A percentile compares a stretch with the other conserved stretches of the same genome.
These are phyloP conservation scores for Pachysandra terminalis DNA, from an alignment of 164 flowering plant species.

Conservation along the genomic window DNA sequence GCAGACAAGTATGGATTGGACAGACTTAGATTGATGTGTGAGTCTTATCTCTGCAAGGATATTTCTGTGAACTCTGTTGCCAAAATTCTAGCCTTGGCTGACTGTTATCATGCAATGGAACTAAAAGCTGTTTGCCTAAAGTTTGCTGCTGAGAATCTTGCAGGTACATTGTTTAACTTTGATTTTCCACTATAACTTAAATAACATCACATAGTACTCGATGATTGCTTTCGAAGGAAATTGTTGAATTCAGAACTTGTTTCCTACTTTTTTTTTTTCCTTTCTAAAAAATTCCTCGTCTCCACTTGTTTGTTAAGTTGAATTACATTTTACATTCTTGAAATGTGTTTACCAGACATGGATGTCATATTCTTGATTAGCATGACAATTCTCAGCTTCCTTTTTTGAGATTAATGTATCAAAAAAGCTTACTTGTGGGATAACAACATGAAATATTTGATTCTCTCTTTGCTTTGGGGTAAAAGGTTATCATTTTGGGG, in stretches of 20 bases:
- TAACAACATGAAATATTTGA: no score
- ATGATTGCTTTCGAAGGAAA: no score
- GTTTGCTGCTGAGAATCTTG: constrained; percentile 81
- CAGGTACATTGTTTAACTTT: constrained; percentile 40
- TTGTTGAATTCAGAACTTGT: no score
- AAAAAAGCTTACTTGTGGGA: no score
- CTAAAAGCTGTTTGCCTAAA: constrained; percentile 71
- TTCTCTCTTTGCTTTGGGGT: no score
- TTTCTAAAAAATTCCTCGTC: no score
- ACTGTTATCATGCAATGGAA: constrained; percentile 53
- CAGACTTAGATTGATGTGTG: constrained; percentile 69
- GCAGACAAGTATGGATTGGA: constrained; percentile 68
- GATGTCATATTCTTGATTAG: background rate
- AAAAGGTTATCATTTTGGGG: no score
- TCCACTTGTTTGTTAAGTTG: background rate
- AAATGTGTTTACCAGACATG: no score
- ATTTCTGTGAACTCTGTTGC: constrained; percentile 72
- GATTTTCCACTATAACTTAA: constrained; percentile 1
- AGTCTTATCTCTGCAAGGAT: constrained; percentile 65
- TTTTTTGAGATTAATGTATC: background rate
- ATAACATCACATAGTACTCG: background rate
- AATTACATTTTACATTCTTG: background rate
- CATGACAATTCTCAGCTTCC: background rate
- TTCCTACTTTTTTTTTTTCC: no score
- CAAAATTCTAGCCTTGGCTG: constrained; percentile 62